A percentile compares a stretch with the other conserved stretches of the same genome.
These are phyloP conservation scores for Olyra latifolia DNA, from an alignment of 176 grass and related monocot species.

Conservation along the genomic window DNA sequence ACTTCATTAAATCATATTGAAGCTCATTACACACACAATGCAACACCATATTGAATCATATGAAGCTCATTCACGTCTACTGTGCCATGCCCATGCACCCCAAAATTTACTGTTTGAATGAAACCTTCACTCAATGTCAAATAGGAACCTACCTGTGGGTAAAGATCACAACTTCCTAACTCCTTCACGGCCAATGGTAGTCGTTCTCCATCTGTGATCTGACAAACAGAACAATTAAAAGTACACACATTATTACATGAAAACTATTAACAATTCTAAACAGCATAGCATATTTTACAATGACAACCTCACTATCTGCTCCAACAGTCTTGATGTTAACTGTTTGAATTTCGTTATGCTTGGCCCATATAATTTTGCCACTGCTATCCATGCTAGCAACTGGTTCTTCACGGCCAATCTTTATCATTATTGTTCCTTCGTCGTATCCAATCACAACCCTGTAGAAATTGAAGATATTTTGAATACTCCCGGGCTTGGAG, in stretches of 20 bases:
- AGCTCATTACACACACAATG: background rate
- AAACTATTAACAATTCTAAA: background rate
- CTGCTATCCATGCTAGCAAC: constrained; percentile 68
- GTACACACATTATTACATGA: background rate
- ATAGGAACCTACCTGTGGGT: constrained; percentile 67
- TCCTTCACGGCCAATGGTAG: constrained; percentile 84
- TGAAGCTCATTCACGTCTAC: background rate
- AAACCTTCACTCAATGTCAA: background rate
- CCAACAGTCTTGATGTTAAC: constrained; percentile 91
- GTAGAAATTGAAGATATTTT: constrained; percentile 19
- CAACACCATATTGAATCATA: constrained; percentile 5
- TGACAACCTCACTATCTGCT: constrained; percentile 65
- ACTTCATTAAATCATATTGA: background rate
- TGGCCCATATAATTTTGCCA: constrained; percentile 70
- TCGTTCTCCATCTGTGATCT: constrained; percentile 83
- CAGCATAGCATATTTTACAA: background rate
- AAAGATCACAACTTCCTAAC: constrained; percentile 87
- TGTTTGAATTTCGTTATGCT: constrained; percentile 91
- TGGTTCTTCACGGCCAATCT: constrained; percentile 69
- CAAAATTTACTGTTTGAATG: background rate
- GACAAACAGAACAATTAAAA: constrained; percentile 14
- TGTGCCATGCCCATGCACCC: background rate
- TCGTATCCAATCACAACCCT: constrained; percentile 80
- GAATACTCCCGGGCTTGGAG: background rate
- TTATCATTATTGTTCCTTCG: constrained; percentile 83